Conservation (phyloP, 768 basidiomycete genomes). For the Mycena floridula region DNA sequence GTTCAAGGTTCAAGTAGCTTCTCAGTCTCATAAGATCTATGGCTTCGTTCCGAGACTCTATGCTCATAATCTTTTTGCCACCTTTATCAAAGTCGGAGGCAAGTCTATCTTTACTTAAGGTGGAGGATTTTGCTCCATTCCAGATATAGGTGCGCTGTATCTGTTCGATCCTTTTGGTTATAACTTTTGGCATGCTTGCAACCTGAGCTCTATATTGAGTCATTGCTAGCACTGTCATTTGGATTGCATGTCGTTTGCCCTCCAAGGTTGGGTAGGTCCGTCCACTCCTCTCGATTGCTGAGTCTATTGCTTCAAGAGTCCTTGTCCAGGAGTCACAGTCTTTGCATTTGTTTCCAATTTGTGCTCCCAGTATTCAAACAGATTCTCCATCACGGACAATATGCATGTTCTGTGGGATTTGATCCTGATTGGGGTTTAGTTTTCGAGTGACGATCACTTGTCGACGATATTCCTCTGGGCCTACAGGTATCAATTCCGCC, state of each 20-base stretch:
- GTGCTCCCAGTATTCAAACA: conserved; percentile 2
- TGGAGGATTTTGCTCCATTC: background rate
- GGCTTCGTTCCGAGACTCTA: background rate
- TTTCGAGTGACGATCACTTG: background rate
- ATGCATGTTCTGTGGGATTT: background rate
- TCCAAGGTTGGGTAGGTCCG: background rate
- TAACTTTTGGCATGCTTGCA: background rate
- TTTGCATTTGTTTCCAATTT: conserved; percentile 6
- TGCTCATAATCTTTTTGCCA: no score
- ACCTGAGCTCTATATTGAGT: background rate
- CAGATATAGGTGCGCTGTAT: background rate
- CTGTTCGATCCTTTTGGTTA: background rate
- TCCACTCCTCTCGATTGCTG: background rate
- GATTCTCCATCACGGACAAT: conserved; percentile 6
- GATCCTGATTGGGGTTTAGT: conserved; percentile 2
- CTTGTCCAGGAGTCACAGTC: background rate
- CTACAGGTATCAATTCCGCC: conserved; percentile 18
- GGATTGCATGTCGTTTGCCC: no score
- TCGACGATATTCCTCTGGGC: conserved; percentile 7
- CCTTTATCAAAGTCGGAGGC: no score
- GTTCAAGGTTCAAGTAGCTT: background rate
- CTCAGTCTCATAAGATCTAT: background rate
- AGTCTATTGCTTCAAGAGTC: background rate
- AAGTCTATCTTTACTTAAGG: background rate
- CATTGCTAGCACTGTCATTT: background rate